phyloP scores from a whole-genome alignment of 371 early-diverging fungal genomes.

The Mycotypha africana region DNA sequence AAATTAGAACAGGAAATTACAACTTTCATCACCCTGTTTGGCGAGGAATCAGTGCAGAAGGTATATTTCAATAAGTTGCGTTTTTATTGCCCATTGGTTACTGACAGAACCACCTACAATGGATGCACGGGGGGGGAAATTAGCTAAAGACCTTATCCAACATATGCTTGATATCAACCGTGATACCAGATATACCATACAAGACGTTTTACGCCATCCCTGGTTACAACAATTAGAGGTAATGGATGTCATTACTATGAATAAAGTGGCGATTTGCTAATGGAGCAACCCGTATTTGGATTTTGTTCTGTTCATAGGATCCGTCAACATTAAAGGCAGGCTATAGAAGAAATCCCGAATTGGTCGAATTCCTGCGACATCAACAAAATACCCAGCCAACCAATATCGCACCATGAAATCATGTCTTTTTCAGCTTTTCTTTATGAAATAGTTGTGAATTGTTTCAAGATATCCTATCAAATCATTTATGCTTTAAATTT shows the following conservation, averaged over 20 bases:
- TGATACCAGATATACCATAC: conserved; percentile 5
- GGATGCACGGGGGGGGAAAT: too few relatives aligned
- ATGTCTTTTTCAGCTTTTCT: too few relatives aligned
- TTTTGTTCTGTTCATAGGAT: background rate
- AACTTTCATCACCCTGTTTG: conserved; percentile 4
- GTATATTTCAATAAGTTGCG: background rate
- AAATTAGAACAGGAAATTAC: conserved; percentile 4
- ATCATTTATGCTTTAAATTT: too few relatives aligned
- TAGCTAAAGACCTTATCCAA: conserved; percentile 11
- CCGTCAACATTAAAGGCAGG: background rate
- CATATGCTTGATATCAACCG: conserved; percentile 6
- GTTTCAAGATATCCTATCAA: too few relatives aligned
- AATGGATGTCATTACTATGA: background rate
- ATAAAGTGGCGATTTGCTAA: background rate
- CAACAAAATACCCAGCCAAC: too few relatives aligned
- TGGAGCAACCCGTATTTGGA: too few relatives aligned
- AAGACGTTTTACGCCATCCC: conserved; percentile 13
- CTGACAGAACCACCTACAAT: too few relatives aligned
- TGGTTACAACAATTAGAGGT: conserved; percentile 21
- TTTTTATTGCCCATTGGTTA: too few relatives aligned
- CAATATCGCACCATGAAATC: too few relatives aligned
- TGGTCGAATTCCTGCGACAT: background rate
- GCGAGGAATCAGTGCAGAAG: conserved; percentile 4
- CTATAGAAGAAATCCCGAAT: background rate
- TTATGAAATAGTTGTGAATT: too few relatives aligned